A percentile compares a stretch with the other conserved stretches of the same genome.
phyloP scores from a whole-genome alignment of 331 rosid species.

The Dryas integrifolia region DNA sequence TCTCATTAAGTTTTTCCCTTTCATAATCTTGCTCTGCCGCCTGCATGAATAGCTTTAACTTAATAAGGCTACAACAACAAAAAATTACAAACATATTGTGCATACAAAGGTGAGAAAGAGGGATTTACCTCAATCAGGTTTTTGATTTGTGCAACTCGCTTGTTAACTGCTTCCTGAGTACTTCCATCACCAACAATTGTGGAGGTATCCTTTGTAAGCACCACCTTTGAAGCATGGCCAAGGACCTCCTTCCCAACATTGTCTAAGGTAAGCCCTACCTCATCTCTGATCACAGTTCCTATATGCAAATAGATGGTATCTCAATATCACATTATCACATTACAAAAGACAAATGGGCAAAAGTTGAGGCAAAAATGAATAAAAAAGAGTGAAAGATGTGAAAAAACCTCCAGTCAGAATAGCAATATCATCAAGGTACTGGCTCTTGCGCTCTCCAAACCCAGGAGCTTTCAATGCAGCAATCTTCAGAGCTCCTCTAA shows the following conservation, averaged over 20 bases:
- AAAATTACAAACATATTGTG: not conserved
- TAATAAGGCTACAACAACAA: not conserved
- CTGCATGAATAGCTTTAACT: constrained; percentile 30
- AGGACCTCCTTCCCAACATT: constrained; percentile 91
- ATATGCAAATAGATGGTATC: constrained; percentile 14
- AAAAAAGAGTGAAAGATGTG: not conserved
- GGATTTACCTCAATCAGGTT: constrained; percentile 73
- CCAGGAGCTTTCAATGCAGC: constrained; percentile 99
- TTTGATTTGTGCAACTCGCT: constrained; percentile 86
- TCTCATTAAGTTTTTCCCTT: constrained; percentile 79
- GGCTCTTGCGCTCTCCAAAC: constrained; percentile 99
- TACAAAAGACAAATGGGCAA: not conserved
- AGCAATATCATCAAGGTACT: constrained; percentile 96
- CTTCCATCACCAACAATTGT: constrained; percentile 97
- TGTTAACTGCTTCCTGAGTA: constrained; percentile 88
- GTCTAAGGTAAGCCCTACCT: constrained; percentile 89
- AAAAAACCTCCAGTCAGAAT: constrained; percentile 60
- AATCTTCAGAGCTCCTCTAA: constrained; percentile 92
- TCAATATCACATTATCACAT: constrained; percentile 10
- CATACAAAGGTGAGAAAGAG: not conserved
- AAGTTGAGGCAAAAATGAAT: not conserved
- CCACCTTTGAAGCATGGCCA: constrained; percentile 89
- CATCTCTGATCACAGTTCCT: constrained; percentile 95
- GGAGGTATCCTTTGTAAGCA: constrained; percentile 87
- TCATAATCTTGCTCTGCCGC: constrained; percentile 96